These are phyloP conservation scores for Arthrobotrys pseudoclavata DNA, from an alignment of 2,329 filamentous ascomycete genomes.

Conservation along the genomic window DNA sequence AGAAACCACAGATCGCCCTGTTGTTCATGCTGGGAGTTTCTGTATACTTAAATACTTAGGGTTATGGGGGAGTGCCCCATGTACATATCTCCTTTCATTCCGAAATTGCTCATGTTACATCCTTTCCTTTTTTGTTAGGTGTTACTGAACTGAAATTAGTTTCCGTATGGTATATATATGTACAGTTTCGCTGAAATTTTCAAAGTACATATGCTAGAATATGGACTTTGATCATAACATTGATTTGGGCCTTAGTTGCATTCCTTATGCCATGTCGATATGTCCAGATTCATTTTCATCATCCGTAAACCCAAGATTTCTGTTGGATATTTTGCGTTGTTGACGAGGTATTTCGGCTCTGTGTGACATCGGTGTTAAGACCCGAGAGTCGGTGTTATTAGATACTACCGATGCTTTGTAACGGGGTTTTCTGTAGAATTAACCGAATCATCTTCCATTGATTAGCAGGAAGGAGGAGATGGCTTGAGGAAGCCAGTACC, in stretches of 20 bases:
- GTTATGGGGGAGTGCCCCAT: not conserved
- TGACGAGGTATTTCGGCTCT: not conserved
- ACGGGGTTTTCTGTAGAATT: no score
- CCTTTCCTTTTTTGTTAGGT: constrained; percentile 12
- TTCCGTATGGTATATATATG: constrained; percentile 5
- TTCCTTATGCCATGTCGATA: no score
- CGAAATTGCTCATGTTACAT: no score
- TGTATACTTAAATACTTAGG: not conserved
- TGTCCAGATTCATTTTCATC: no score
- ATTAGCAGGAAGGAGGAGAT: no score
- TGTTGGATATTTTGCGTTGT: constrained; percentile 21
- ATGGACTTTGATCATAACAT: no score
- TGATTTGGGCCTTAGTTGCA: no score
- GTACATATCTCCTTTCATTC: not conserved
- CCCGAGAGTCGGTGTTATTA: not conserved
- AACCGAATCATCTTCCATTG: no score
- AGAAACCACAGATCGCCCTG: not conserved
- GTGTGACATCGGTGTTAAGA: not conserved
- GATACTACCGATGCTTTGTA: not conserved
- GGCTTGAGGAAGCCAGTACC: no score
- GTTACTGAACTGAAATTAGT: not conserved
- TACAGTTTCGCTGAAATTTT: no score
- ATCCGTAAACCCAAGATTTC: not conserved
- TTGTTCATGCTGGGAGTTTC: not conserved
- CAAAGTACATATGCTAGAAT: no score